A percentile compares a stretch with the other conserved stretches of the same genome.
These are phyloP conservation scores for Marchantia polymorpha DNA, from an alignment of 225 moss, liverwort and hornwort genomes.

Conservation along the genomic window DNA sequence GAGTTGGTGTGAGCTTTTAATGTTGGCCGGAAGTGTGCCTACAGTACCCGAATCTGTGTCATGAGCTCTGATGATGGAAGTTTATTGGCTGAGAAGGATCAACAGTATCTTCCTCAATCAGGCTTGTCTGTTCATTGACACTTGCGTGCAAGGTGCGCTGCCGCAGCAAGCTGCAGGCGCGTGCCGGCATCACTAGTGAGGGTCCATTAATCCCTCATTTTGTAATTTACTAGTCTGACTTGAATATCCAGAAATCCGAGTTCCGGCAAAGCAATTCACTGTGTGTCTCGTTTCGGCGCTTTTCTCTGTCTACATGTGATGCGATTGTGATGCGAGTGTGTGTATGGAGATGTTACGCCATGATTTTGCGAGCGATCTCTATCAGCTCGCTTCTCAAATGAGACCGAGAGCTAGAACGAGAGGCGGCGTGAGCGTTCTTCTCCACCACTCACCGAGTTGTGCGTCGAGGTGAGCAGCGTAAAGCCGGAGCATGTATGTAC, in stretches of 20 bases:
- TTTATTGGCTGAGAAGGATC: not conserved
- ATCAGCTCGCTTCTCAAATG: no score
- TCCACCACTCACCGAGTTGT: no score
- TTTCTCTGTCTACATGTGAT: no score
- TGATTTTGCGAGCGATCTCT: no score
- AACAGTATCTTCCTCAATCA: not conserved
- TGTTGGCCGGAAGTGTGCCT: not conserved
- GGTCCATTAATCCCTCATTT: not conserved
- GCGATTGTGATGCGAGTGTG: no score
- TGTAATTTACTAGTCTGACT: conserved; percentile 16
- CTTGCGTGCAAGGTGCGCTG: not conserved
- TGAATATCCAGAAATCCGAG: conserved; percentile 10
- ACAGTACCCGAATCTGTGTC: conserved; percentile 10
- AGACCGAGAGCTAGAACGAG: no score
- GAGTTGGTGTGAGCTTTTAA: not conserved
- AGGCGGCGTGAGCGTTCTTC: no score
- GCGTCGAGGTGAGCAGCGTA: no score
- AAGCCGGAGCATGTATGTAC: no score
- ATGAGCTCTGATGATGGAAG: not conserved
- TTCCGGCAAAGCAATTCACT: conserved; percentile 1
- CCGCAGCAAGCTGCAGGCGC: not conserved
- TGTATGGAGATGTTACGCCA: no score
- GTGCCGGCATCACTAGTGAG: not conserved
- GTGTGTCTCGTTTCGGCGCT: not conserved
- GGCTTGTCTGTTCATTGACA: conserved; percentile 4